Evolutionary conservation across 768 basidiomycete genomes (phyloP).

Genomic region (Leccinum disarticulatum): DNA sequence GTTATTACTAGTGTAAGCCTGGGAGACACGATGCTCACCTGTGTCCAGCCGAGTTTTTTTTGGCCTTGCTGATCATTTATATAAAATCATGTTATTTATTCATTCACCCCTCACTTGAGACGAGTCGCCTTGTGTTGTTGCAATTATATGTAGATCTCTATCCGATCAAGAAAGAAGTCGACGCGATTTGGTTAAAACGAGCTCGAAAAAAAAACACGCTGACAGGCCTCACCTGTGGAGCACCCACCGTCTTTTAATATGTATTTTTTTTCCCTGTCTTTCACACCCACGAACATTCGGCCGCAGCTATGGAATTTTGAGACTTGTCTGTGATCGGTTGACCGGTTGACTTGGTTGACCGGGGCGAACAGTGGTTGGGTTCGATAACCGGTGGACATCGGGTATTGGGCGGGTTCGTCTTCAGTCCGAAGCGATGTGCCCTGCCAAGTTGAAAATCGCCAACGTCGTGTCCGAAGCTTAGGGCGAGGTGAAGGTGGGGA

Average conservation of each 20-base stretch:
- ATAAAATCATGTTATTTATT: neutral
- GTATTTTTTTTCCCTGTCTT: neutral
- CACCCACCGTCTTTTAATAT: neutral
- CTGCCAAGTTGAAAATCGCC: neutral
- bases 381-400: neutral
- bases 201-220: conserved; percentile 18
- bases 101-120: neutral
- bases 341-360: neutral
- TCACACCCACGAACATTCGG: neutral
- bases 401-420: neutral
- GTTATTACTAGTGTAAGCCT: neutral
- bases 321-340: neutral
- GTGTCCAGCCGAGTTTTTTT: neutral
- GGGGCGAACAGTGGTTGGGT: neutral
- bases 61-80: neutral
- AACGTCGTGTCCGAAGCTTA: neutral
- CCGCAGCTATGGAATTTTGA: neutral
- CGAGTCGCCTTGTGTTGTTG: neutral
- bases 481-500: neutral
- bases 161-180: conserved; percentile 8
- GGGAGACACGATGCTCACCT: neutral
- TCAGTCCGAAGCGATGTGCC: neutral
- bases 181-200: conserved; percentile 28
- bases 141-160: neutral
- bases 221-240: neutral